Base-by-base conservation (phyloP, 257 asterid species). In the Solanum piurae region DNA sequence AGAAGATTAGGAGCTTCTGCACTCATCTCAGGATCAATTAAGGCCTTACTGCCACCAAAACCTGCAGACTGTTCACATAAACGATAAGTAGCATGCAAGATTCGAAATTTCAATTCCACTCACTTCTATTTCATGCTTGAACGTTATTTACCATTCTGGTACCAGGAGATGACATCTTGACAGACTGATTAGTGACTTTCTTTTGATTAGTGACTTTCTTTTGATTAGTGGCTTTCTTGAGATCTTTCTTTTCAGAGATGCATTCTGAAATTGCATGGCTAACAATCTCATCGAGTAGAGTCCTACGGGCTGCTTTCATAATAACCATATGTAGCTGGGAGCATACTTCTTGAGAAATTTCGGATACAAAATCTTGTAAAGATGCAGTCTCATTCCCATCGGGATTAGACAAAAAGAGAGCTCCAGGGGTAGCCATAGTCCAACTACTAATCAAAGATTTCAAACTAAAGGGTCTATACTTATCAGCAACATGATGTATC, bases 291-390 rank as follows among this genome's bases (percentile, higher is more conserved):
- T 97, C 98, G 37, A 97, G 94, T 79, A 95, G 84, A 90, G 94
- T 90, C 86, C 97, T 95, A 25, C 95, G 97, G 89, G 99, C 98
- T 46, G 99, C 89, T 92, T 91, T 97, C 98, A 97, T 95, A 90
- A 97, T 92, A 86, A 95, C 96, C 10, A 44, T 64, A 89, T 95
- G 95, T 83, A 97, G 98, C 88, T 97, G 98, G 34, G 91, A 91
- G 87, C 95, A 95, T 92, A 95, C 94, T 88, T 92, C 95, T 88
- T 93, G 95, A 87, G 98, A 92, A 85, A 95, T 91, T 88, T 89
- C 91, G 60, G 95, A 93, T 87, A 93, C 86, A 89, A 95, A 92
- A 90, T 91, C 88, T 52, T 73, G 89, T 60, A 86, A 82, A 74
- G 92, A 87, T 86, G 87, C 88, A 88, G 90, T 52, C 84, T 82